Evolutionary conservation across 2,329 filamentous ascomycete genomes (phyloP).

Genomic region (Trichoderma atrobrunneum): DNA sequence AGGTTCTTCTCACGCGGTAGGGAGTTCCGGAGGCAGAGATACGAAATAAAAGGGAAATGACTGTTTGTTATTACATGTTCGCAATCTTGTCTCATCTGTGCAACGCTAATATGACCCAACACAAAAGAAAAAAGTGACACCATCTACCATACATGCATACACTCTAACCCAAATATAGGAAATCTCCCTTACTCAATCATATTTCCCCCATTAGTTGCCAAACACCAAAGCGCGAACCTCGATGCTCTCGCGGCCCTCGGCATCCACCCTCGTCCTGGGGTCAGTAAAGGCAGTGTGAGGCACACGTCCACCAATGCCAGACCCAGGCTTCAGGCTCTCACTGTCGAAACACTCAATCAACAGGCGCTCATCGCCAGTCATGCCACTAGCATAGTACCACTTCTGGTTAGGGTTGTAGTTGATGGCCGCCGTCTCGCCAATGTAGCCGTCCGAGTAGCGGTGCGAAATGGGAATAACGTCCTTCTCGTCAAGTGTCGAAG

Average conservation of each 20-base stretch:
- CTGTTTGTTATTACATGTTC: constrained; percentile 7
- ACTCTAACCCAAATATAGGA: neutral
- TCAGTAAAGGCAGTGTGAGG: constrained; percentile 81
- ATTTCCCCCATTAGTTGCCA: constrained; percentile 45
- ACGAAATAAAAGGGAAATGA: neutral
- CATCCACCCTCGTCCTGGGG: constrained; percentile 66
- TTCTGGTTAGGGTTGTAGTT: constrained; percentile 58
- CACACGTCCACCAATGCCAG: constrained; percentile 53
- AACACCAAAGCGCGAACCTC: constrained; percentile 86
- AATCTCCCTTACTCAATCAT: neutral
- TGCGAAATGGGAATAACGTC: constrained; percentile 73
- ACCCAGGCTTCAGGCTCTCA: constrained; percentile 49
- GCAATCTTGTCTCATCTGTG: neutral
- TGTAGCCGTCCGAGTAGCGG: constrained; percentile 61
- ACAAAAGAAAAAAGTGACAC: neutral
- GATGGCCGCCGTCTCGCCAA: constrained; percentile 72
- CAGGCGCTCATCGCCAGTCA: constrained; percentile 69
- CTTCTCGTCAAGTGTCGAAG: constrained; percentile 55
- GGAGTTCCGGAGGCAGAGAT: neutral
- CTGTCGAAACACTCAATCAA: constrained; percentile 78
- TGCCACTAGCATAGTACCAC: constrained; percentile 80
- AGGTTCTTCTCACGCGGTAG: neutral
- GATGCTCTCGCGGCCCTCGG: constrained; percentile 77
- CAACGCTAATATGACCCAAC: constrained; percentile 1
- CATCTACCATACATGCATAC: neutral